Evolutionary conservation across 2,329 filamentous ascomycete species (phyloP), one percentile per base, ranked within the genome.

Genomic region (Cadophora gregata): DNA sequence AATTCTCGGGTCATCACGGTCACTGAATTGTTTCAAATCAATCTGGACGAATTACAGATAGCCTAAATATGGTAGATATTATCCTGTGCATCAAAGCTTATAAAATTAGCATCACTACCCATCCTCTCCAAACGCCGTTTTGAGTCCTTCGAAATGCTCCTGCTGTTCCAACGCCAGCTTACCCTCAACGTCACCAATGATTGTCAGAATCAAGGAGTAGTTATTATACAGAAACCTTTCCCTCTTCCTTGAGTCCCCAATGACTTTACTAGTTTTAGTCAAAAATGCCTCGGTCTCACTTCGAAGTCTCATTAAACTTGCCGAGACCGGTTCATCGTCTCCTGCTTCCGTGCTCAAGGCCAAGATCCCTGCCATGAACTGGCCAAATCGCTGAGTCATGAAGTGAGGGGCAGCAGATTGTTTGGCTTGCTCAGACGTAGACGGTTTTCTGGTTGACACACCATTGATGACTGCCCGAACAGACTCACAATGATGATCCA

Each of bases 151-250:
- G 77, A 96, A 94, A 79, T 93, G 87, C 72, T 83, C 84, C 79
- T 90, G 89, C 78, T 95, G 89, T 75, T 97, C 93, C 27, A 82
- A 81, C 0, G 91, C 87, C 75, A 95, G 78, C 77, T 92, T 92
- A 4, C 93, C 93, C 12, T 85, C 84, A 4, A 88, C 85, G 74
- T 95, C 91, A 75, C 91, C 88, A 70, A 99, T 91, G 69, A 99
- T 97, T 12, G 96, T 97, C 74, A 93, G 83, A n/a, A 99, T 87
- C 70, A 99, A 83, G 63, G 93, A 96, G 79, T 97, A 98, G 78
- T 99, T 99, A 77, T 98, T 99, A 77, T 92, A 96, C 74, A 99
- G 79, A 76, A 98, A 98, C 53, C 96, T 84, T 72, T 95, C 91
- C 71, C 90, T 85, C 80, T 96, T 96, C 76, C 93, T 87, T 70